A percentile compares a stretch with the other conserved stretches of the same genome.
These are phyloP conservation scores for Emmonsia crescens DNA, from an alignment of 2,329 filamentous ascomycete species.

Conservation along the genomic window DNA sequence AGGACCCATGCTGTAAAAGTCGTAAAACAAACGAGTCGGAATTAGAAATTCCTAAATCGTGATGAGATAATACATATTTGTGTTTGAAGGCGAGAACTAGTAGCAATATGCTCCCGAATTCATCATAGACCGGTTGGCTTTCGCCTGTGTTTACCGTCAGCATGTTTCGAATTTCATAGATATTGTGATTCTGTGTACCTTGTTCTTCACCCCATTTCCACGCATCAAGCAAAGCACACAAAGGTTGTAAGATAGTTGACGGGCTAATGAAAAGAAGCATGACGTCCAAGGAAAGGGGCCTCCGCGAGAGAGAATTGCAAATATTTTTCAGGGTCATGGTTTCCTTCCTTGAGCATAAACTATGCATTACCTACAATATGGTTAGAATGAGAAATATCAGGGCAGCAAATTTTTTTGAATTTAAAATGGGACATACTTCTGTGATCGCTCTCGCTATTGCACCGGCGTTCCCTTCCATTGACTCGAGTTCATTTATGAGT, in stretches of 20 bases:
- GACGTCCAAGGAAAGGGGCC: slow-evolving; percentile 46
- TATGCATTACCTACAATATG: slow-evolving; percentile 39
- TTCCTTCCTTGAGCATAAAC: slow-evolving; percentile 48
- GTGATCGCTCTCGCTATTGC: slow-evolving; percentile 70
- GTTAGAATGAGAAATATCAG: background rate
- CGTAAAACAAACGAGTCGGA: slow-evolving; percentile 46
- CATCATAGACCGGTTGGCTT: slow-evolving; percentile 55
- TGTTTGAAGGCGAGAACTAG: slow-evolving; percentile 47
- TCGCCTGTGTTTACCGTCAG: slow-evolving; percentile 33
- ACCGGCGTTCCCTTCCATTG: slow-evolving; percentile 83
- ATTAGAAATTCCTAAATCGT: slow-evolving; percentile 43
- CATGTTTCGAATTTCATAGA: slow-evolving; percentile 9
- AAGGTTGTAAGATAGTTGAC: slow-evolving; percentile 44
- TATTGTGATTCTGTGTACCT: slow-evolving; percentile 25
- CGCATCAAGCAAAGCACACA: slow-evolving; percentile 49
- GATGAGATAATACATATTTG: slow-evolving; percentile 43
- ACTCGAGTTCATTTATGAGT: slow-evolving; percentile 71
- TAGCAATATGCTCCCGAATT: slow-evolving; percentile 52
- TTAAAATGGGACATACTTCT: slow-evolving; percentile 50
- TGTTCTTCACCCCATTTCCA: slow-evolving; percentile 57
- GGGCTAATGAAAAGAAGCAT: slow-evolving; percentile 51
- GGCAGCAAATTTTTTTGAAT: too few relatives aligned
- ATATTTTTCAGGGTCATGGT: slow-evolving; percentile 53
- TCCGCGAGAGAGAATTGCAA: slow-evolving; percentile 47
- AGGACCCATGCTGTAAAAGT: slow-evolving; percentile 38